Conservation (phyloP, 768 basidiomycete genomes). For the Tubosaeta sp. region DNA sequence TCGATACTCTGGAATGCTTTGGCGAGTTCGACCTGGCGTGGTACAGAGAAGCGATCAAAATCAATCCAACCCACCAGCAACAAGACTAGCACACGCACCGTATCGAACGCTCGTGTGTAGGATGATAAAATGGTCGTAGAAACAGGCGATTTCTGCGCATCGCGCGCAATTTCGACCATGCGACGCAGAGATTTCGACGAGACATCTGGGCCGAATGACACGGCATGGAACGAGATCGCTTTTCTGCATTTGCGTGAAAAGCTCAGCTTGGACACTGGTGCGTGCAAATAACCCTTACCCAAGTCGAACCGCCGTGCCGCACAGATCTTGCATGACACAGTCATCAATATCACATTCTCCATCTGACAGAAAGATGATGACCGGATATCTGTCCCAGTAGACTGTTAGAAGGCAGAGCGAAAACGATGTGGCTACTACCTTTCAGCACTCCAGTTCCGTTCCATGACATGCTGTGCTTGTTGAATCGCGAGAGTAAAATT, state of each 20-base stretch:
- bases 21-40: slow-evolving; percentile 45
- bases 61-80: too few relatives aligned
- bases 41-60: neutral
- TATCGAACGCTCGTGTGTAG: slow-evolving; percentile 48
- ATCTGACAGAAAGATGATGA: slow-evolving; percentile 43
- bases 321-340: slow-evolving; percentile 30
- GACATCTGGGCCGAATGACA: slow-evolving; percentile 46
- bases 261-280: neutral
- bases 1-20: slow-evolving; percentile 57
- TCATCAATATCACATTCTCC: slow-evolving; percentile 44
- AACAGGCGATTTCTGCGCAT: slow-evolving; percentile 40
- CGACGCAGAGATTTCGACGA: slow-evolving; percentile 32
- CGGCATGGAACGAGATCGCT: slow-evolving; percentile 53
- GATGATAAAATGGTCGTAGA: slow-evolving; percentile 38
- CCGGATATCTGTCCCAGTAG: slow-evolving; percentile 11
- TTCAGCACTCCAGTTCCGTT: slow-evolving; percentile 47
- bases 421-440: slow-evolving; percentile 35
- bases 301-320: slow-evolving; percentile 15
- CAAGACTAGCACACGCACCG: slow-evolving; percentile 29
- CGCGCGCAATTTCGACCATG: slow-evolving; percentile 51
- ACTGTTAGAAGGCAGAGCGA: neutral
- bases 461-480: slow-evolving; percentile 37
- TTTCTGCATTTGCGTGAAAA: slow-evolving; percentile 33
- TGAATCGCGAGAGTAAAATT: slow-evolving; percentile 40
- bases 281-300: slow-evolving; percentile 33